A percentile compares a stretch with the other conserved stretches of the same genome.
Evolutionary conservation across 208 protist genomes (phyloP).

Genomic region (Leptomonas pyrrhocoris): DNA sequence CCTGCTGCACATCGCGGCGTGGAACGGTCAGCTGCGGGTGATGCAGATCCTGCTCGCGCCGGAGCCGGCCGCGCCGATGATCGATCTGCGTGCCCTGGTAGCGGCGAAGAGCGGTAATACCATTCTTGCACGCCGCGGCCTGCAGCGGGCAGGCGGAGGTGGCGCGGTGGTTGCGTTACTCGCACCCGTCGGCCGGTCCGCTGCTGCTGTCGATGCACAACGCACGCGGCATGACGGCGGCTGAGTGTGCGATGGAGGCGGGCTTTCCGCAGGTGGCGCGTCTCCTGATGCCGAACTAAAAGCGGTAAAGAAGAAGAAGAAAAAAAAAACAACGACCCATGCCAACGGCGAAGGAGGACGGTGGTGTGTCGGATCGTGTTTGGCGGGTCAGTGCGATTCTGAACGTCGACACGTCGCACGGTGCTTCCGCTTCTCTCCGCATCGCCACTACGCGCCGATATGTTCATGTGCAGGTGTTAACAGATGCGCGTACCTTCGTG

Average conservation of each 20-base stretch:
- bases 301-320: neutral
- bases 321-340: too few species aligned
- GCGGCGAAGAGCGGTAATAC: slow-evolving; percentile 68
- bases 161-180: slow-evolving; percentile 72
- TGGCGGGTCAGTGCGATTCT: too few species aligned
- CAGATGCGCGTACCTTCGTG: slow-evolving; percentile 30
- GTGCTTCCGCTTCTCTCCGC: neutral
- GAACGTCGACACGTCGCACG: too few species aligned
- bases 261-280: slow-evolving; percentile 64
- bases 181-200: slow-evolving; percentile 42
- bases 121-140: slow-evolving; percentile 80
- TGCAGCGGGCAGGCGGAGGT: slow-evolving; percentile 54
- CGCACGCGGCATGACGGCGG: slow-evolving; percentile 53
- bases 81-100: slow-evolving; percentile 59
- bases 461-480: slow-evolving; percentile 1
- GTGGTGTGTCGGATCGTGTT: too few species aligned
- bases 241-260: slow-evolving; percentile 72
- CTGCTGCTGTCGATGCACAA: slow-evolving; percentile 57
- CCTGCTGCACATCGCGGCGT: slow-evolving; percentile 79
- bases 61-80: slow-evolving; percentile 38
- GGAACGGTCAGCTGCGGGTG: slow-evolving; percentile 71
- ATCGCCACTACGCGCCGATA: neutral
- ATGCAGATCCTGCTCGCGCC: slow-evolving; percentile 67
- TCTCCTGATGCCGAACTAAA: slow-evolving; percentile 50
- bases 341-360: too few species aligned